These are phyloP conservation scores for Sutorius australiensis DNA, from an alignment of 768 basidiomycete species.

Conservation along the genomic window DNA sequence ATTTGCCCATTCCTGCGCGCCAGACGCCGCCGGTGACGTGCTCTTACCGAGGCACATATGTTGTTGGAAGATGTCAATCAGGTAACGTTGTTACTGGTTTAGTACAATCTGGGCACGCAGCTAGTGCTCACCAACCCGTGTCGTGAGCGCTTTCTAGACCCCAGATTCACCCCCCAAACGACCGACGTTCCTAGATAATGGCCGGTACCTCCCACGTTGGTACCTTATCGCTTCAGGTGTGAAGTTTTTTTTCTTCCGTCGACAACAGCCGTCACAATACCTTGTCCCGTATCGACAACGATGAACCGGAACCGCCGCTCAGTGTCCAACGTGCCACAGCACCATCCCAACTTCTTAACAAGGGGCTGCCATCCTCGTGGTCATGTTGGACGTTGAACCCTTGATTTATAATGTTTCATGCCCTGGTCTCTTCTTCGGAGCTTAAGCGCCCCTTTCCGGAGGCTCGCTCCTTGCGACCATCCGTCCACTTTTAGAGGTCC, in stretches of 20 bases:
- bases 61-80: slow-evolving; percentile 4
- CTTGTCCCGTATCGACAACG: background rate
- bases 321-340: background rate
- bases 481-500: slow-evolving; percentile 2
- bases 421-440: slow-evolving; percentile 24
- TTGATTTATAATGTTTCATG: slow-evolving; percentile 17
- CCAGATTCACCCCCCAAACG: background rate
- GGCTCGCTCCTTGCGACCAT: slow-evolving; percentile 4
- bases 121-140: background rate
- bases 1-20: slow-evolving; percentile 1
- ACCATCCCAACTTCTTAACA: slow-evolving; percentile 1
- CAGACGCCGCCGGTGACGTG: slow-evolving; percentile 7
- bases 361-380: slow-evolving; percentile 14
- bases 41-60: background rate
- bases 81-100: slow-evolving; percentile 2
- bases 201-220: background rate
- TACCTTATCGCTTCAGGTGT: background rate
- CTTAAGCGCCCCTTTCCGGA: slow-evolving; percentile 31
- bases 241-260: background rate
- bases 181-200: background rate
- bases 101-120: slow-evolving; percentile 6
- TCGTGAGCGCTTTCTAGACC: background rate
- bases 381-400: slow-evolving; percentile 13
- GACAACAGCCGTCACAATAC: background rate
- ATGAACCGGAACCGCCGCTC: background rate